Percentiles rank a stretch among this genome's conserved stretches.
Conservation (phyloP, 306 rosid species). For the Comarum palustre region DNA sequence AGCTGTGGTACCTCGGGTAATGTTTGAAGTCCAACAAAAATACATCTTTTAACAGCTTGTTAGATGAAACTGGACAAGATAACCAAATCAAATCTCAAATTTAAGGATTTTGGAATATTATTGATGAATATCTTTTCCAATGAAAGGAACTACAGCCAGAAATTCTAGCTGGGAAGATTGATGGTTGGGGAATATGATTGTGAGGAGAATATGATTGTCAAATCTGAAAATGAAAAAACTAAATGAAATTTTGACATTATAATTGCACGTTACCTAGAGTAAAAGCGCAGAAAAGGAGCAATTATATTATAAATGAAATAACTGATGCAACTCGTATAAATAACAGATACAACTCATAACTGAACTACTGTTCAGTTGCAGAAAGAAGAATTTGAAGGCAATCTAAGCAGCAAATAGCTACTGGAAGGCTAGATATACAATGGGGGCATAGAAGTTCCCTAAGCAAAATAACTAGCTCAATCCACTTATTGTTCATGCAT, state of each 20-base stretch:
- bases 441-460: conserved; percentile 23
- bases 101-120: background rate
- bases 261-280: background rate
- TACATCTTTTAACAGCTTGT: background rate
- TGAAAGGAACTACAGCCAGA: background rate
- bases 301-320: background rate
- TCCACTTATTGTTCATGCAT: conserved; percentile 16
- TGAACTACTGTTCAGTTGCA: background rate
- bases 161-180: background rate
- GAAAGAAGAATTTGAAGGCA: conserved; percentile 11
- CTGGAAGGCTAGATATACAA: conserved; percentile 18
- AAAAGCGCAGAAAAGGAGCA: background rate
- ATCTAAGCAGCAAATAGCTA: conserved; percentile 22
- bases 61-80: background rate
- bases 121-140: conserved; percentile 4
- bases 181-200: background rate
- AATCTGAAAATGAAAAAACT: background rate
- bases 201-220: background rate
- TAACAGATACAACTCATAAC: background rate
- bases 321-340: background rate
- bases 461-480: background rate
- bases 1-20: background rate
- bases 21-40: background rate
- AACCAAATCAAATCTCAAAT: too few relatives aligned
- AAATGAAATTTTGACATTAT: background rate